Conservation (phyloP, 2,329 filamentous ascomycete species). For the Calonectria crousiana region DNA sequence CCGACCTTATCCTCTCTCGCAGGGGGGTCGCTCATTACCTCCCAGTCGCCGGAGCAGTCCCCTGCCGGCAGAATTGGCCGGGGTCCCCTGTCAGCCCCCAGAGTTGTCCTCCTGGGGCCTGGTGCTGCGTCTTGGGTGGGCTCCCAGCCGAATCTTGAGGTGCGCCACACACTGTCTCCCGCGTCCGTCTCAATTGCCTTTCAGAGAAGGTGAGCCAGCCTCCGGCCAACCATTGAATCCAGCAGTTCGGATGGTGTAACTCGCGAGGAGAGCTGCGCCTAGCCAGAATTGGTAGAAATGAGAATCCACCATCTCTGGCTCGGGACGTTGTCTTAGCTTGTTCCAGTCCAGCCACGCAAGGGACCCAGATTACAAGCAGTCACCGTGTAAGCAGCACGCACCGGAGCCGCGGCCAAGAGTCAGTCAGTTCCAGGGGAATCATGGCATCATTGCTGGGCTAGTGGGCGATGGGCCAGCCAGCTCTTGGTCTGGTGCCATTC, state of each 20-base stretch:
- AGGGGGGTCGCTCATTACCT: conserved; percentile 8
- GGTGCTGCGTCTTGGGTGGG: conserved; percentile 2
- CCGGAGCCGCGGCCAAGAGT: background rate
- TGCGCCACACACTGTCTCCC: conserved; percentile 5
- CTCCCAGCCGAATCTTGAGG: conserved; percentile 1
- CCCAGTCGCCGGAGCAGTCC: conserved; percentile 11
- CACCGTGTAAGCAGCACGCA: background rate
- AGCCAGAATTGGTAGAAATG: conserved; percentile 3
- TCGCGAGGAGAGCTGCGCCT: background rate
- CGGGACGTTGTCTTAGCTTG: background rate
- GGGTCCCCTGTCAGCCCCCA: conserved; percentile 13
- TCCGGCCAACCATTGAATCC: background rate
- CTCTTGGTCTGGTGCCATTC: background rate
- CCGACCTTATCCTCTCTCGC: background rate
- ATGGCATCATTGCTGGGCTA: background rate
- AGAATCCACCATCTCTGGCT: background rate
- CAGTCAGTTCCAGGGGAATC: background rate
- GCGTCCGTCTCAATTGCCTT: background rate
- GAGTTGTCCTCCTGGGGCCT: conserved; percentile 11
- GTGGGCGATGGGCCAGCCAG: background rate
- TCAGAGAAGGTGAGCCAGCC: conserved; percentile 13
- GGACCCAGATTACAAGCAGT: conserved; percentile 4
- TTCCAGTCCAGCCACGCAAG: conserved; percentile 14
- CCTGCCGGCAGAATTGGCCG: conserved; percentile 8
- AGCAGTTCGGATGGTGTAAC: conserved; percentile 3